These are phyloP conservation scores for Solanum lignicaule DNA, from an alignment of 257 asterid genomes.

Conservation along the genomic window DNA sequence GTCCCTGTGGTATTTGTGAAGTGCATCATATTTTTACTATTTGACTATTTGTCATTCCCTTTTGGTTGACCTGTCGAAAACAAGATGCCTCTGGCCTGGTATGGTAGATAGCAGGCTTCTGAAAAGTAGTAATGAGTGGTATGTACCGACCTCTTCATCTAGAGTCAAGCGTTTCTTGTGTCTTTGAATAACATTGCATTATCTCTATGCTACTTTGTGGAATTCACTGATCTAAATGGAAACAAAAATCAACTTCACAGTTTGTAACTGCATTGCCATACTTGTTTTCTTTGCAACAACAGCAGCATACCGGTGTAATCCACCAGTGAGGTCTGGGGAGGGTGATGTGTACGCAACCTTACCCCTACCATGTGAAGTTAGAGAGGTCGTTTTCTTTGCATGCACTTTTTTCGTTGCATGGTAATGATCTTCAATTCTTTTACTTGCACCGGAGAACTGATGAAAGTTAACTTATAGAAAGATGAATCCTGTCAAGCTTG, in stretches of 20 bases:
- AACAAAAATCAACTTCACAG: background rate
- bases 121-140: background rate
- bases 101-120: background rate
- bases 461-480: conserved; percentile 28
- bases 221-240: background rate
- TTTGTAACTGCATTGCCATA: background rate
- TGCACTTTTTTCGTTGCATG: background rate
- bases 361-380: background rate
- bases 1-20: background rate
- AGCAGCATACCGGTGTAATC: background rate
- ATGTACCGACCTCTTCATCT: background rate
- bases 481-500: conserved; percentile 78
- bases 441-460: background rate
- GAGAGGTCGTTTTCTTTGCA: background rate
- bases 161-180: background rate
- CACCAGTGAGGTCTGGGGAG: background rate
- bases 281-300: background rate
- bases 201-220: background rate
- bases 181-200: background rate
- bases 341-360: background rate
- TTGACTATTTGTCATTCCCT: background rate
- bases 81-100: background rate
- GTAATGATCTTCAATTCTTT: background rate
- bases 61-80: background rate
- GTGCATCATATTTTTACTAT: background rate